These are phyloP conservation scores for Prunella vulgaris DNA, from an alignment of 257 asterid species.

Conservation along the genomic window DNA sequence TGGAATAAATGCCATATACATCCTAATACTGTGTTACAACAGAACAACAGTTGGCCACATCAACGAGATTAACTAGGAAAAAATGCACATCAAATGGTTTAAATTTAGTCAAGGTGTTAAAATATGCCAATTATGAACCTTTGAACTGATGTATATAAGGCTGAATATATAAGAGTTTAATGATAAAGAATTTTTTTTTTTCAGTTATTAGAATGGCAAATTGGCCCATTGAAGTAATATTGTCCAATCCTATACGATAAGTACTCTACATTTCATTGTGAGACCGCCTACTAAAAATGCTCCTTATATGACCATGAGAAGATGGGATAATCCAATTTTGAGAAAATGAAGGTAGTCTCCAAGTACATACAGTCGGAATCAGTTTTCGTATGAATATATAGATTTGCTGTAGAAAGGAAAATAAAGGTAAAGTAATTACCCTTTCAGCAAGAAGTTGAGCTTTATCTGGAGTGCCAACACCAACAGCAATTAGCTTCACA, in stretches of 20 bases:
- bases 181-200: not conserved
- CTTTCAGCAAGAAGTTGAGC: constrained; percentile 81
- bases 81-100: not conserved
- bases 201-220: not conserved
- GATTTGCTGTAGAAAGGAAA: not conserved
- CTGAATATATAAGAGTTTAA: not conserved
- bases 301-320: not conserved
- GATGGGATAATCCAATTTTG: not conserved
- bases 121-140: not conserved
- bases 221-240: not conserved
- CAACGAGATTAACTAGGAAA: no score
- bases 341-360: not conserved
- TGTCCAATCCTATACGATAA: not conserved
- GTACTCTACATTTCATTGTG: not conserved
- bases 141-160: not conserved
- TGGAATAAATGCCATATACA: not conserved
- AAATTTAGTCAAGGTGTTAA: not conserved
- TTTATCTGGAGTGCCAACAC: constrained; percentile 84
- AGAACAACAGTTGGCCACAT: not conserved
- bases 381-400: not conserved
- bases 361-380: not conserved
- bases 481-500: constrained; percentile 81
- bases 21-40: not conserved
- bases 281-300: not conserved
- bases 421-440: constrained; percentile 31